phyloP scores from a whole-genome alignment of 176 grass and related monocot species.

The Themeda triandra region DNA sequence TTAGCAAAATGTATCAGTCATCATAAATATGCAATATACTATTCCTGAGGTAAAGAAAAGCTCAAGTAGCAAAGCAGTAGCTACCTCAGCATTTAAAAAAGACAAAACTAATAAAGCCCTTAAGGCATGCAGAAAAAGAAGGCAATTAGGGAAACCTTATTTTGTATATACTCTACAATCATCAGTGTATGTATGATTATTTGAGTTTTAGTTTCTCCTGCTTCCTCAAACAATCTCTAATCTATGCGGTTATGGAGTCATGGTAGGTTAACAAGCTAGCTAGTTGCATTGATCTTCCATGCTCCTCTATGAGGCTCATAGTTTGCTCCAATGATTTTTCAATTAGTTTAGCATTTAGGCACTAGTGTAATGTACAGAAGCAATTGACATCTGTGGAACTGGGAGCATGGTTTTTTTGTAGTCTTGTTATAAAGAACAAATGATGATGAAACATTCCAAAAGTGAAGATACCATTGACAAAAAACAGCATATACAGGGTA shows the following conservation, averaged over 20 bases:
- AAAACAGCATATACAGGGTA: constrained; percentile 12
- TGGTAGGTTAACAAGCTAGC: background rate
- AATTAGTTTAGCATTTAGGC: background rate
- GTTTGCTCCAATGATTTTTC: background rate
- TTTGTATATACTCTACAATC: background rate
- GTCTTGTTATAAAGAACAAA: constrained; percentile 10
- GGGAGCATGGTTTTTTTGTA: background rate
- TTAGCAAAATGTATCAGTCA: background rate
- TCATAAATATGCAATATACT: background rate
- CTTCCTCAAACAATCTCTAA: constrained; percentile 8
- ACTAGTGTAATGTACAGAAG: background rate
- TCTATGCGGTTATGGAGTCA: background rate
- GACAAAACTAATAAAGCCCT: background rate
- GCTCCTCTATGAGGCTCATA: background rate
- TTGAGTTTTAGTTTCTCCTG: background rate
- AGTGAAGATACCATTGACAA: background rate
- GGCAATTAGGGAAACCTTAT: background rate
- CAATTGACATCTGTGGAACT: background rate
- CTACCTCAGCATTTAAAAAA: background rate
- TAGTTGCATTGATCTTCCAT: background rate
- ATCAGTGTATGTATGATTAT: background rate
- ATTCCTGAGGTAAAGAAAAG: background rate
- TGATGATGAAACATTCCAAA: background rate
- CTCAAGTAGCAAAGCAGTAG: background rate
- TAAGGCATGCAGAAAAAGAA: background rate